Percentiles rank a stretch among this genome's conserved stretches.
Conservation (phyloP, 345 rosid genomes). For the Cardamine occulta region DNA sequence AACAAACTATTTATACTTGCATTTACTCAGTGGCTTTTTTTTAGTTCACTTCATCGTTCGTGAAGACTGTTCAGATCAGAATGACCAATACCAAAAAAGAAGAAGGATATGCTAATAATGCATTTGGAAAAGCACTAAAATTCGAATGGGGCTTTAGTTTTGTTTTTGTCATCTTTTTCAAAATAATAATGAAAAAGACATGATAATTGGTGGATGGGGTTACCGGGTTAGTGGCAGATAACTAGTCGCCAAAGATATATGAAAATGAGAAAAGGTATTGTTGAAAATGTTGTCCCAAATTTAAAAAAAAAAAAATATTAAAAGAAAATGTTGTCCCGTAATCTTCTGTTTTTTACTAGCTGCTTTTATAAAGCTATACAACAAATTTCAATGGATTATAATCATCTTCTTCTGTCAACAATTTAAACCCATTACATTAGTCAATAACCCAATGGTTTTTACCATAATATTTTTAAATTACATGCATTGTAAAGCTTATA, state of each 20-base stretch:
- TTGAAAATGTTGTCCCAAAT: slow-evolving; percentile 28
- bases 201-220: slow-evolving; percentile 46
- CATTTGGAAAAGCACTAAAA: slow-evolving; percentile 13
- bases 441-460: background rate
- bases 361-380: slow-evolving; percentile 15
- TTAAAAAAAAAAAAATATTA: too few species aligned
- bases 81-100: background rate
- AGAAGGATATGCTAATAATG: background rate
- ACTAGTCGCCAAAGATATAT: slow-evolving; percentile 28
- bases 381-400: background rate
- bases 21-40: background rate
- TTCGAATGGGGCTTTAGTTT: slow-evolving; percentile 6
- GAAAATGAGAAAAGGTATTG: slow-evolving; percentile 6
- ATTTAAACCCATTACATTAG: background rate
- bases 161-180: slow-evolving; percentile 5
- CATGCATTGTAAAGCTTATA: background rate
- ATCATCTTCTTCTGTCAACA: slow-evolving; percentile 5
- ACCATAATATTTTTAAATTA: too few species aligned
- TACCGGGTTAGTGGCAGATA: slow-evolving; percentile 28
- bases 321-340: slow-evolving; percentile 25
- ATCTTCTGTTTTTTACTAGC: slow-evolving; percentile 8
- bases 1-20: background rate
- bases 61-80: slow-evolving; percentile 5
- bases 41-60: slow-evolving; percentile 4
- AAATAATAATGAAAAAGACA: slow-evolving; percentile 30